Base-by-base conservation (phyloP, 2,329 filamentous ascomycete species). In the Trichoderma atroviride region DNA sequence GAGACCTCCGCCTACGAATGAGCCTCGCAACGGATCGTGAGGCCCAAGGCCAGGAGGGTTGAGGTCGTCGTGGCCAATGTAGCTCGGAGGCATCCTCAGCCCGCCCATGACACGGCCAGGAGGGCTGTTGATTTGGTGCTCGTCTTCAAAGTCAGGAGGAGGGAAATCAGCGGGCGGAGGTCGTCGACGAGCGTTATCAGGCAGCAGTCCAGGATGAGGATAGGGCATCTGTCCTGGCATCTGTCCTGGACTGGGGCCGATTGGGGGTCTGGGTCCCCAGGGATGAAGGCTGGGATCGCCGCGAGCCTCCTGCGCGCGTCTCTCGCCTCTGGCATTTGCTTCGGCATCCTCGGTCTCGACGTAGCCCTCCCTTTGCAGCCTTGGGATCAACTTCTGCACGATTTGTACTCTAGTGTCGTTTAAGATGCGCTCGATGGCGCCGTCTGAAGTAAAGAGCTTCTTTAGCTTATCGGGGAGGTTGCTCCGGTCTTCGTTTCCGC, bases 81-180 rank as follows among this genome's bases (percentile, higher is more conserved):
- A 88, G 69, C 88, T 86, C 0, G 90, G 91, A 14, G 87, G 85
- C 35, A 58, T 16, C 2, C 37, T 33, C 16, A 84, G 81, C 31
- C 83, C 85, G 7, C 81, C 82, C 37, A 77, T 77, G 29, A 76
- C 76, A 72, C 73, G 78, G n/a, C 57, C 63, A 13, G 76, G 75
- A 53, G 89, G 92, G 1, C 89, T 85, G 71, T 92, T 89, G 70
- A 97, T 86, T 72, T 97, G 93, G 75, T 93, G 91, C 76, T 97
- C 94, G 77, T 99, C 95, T 73, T 98, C 96, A 73, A 98, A 98
- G 24, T 88, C 93, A 0, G 96, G 96, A 0, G 95, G 94, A 0
- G 91, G 88, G 73, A 97, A 94, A 73, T 94, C 92, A 11, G 85
- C 89, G 5, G 52, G 47, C 13, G 59, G 52, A 57, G 94, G 1